Evolutionary conservation across 148 eudicot species (phyloP), one percentile per base, ranked within the genome.

Genomic region (Linanthus parryae): DNA sequence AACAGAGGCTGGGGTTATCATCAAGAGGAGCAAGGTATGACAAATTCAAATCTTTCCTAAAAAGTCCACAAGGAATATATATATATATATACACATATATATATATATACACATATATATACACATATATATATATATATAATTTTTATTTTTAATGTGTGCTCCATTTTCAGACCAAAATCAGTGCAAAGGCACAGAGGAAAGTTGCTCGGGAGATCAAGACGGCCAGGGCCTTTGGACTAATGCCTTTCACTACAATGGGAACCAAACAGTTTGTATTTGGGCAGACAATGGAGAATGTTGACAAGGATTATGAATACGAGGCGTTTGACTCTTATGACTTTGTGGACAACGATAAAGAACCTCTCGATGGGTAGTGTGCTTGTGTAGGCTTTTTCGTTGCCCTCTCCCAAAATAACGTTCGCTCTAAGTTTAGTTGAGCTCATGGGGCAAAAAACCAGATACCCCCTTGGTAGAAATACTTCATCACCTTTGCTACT

Each of bases 171-270:
- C 56, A 89, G 97, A 89, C 97, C 42, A 72, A 66, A 66, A 89
- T 89, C 23, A 91, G 95, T 61, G 95, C 94, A 28, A 86, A 91
- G 61, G 95, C 98, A 57, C 98, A 86, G 70, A 79, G 95, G 71
- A 86, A 81, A 67, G 76, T 91, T 56, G 98, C 91, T 27, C 76
- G 97, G 68, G 97, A 89, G 80, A 89, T 89, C 64, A 89, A 89
- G 68, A 85, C 79, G 48, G 97, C 97, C 52, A 82, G 95, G 23
- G 17, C 19, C 38, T 29, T 14, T 49, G 18, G 38, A 49, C 31
- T 25, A 21, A 26, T 86, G 81, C 95, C 95, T 57, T 91, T 83
- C 70, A 86, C 95, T 22, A 76, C 95, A 4, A 83, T 83, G 95
- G 95, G 94, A 44, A 81, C 87, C 11, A 86, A 91, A 68, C 56